Conservation (phyloP, 345 rosid genomes). For the Salix brachista region DNA sequence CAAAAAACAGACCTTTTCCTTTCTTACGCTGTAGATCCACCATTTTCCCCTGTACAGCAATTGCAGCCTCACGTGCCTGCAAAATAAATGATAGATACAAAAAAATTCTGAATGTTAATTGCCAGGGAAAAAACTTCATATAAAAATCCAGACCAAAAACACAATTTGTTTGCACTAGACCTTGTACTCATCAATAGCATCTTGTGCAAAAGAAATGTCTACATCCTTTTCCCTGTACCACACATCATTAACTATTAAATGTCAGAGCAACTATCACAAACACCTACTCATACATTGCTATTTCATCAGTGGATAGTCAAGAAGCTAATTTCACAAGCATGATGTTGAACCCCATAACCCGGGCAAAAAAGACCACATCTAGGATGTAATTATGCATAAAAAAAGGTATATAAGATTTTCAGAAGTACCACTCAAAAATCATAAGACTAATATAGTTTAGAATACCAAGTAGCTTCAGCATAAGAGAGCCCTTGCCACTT, state of each 20-base stretch:
- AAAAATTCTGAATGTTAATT: background rate
- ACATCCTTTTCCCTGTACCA: constrained; percentile 85
- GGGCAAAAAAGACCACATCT: background rate
- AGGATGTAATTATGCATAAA: background rate
- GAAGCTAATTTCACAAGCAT: constrained; percentile 3
- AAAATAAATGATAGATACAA: constrained; percentile 1
- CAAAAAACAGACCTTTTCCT: constrained; percentile 65
- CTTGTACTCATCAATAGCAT: constrained; percentile 92
- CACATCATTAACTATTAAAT: constrained; percentile 10
- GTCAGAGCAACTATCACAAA: background rate
- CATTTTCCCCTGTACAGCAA: constrained; percentile 77
- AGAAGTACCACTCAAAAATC: background rate
- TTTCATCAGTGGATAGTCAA: background rate
- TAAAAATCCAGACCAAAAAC: constrained; percentile 2
- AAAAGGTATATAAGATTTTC: background rate
- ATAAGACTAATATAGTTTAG: constrained; percentile 4
- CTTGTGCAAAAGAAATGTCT: constrained; percentile 88
- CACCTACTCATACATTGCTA: background rate
- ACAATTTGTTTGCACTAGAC: constrained; percentile 32
- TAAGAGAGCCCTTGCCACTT: constrained; percentile 99
- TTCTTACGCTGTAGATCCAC: constrained; percentile 92
- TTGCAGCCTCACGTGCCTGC: constrained; percentile 96
- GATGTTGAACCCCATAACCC: background rate
- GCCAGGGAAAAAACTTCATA: background rate
- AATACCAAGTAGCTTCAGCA: constrained; percentile 99